Evolutionary conservation across 2,329 filamentous ascomycete genomes (phyloP).

Genomic region (Apiospora kogelbergensis): DNA sequence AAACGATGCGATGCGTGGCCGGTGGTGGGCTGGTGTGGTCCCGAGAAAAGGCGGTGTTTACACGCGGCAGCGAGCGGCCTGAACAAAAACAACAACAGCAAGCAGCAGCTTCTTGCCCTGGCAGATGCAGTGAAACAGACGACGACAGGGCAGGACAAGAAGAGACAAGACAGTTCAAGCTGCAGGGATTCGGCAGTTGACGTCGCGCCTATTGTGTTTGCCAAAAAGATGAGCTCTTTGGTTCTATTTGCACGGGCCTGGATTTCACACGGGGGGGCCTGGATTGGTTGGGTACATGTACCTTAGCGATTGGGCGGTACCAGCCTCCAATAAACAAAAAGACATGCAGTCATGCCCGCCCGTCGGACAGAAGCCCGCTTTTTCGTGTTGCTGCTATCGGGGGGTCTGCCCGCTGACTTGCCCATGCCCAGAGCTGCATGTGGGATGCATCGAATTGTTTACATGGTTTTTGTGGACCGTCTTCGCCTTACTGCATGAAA

Average conservation of each 20-base stretch:
- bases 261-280: not conserved
- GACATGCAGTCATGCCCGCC: no score
- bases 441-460: constrained; percentile 6
- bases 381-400: not conserved
- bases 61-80: not conserved
- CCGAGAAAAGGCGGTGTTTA: constrained; percentile 17
- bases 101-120: not conserved
- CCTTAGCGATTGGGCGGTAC: no score
- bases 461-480: constrained; percentile 1
- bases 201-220: constrained; percentile 1
- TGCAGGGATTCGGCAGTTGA: constrained; percentile 1
- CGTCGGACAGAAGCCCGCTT: constrained; percentile 2
- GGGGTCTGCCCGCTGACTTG: not conserved
- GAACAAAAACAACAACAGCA: constrained; percentile 1
- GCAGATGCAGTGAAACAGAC: not conserved
- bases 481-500: not conserved
- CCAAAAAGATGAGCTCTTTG: constrained; percentile 6
- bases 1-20: not conserved
- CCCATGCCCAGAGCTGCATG: not conserved
- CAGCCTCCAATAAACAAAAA: no score
- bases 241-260: constrained; percentile 6
- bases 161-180: not conserved
- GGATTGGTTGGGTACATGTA: not conserved
- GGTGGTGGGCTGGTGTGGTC: constrained; percentile 14
- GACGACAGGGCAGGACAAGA: not conserved